Conservation (phyloP, 805 yeast genomes). For the Barnettozyma californica region DNA sequence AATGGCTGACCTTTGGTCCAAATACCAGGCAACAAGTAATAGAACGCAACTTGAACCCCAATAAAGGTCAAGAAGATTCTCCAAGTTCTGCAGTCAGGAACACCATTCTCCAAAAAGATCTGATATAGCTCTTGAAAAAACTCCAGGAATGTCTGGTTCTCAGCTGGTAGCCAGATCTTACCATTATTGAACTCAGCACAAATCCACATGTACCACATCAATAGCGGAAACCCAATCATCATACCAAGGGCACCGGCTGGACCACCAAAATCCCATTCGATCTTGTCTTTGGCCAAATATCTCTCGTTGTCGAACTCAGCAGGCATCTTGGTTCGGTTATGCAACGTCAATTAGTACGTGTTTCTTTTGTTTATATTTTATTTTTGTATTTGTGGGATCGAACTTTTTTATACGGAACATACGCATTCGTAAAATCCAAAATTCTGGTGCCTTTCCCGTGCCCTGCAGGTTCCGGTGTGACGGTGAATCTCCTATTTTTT, state of each 20-base stretch:
- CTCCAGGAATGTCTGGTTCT: conserved; percentile 39
- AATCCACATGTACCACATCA: conserved; percentile 98
- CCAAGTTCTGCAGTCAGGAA: conserved; percentile 62
- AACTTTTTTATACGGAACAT: background rate
- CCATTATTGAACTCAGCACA: conserved; percentile 79
- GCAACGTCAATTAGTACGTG: background rate
- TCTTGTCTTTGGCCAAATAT: conserved; percentile 42
- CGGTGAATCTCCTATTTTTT: no score
- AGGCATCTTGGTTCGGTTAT: conserved; percentile 1
- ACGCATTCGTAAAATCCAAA: no score
- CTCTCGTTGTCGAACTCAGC: conserved; percentile 15
- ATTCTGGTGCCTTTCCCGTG: no score
- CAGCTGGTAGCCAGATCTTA: conserved; percentile 59
- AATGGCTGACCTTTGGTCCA: conserved; percentile 96
- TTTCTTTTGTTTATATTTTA: background rate
- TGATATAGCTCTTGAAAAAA: conserved; percentile 42
- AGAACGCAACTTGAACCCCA: conserved; percentile 62
- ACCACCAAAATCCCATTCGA: conserved; percentile 92
- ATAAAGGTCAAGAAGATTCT: conserved; percentile 66
- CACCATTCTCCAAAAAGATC: conserved; percentile 45
- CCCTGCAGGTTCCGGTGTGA: no score
- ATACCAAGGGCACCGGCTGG: conserved; percentile 83
- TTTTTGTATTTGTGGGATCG: background rate
- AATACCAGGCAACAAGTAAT: conserved; percentile 84
- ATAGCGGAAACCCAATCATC: conserved; percentile 86